Conservation (phyloP, 2,329 filamentous ascomycete species). For the Pseudogymnoascus sp. region DNA sequence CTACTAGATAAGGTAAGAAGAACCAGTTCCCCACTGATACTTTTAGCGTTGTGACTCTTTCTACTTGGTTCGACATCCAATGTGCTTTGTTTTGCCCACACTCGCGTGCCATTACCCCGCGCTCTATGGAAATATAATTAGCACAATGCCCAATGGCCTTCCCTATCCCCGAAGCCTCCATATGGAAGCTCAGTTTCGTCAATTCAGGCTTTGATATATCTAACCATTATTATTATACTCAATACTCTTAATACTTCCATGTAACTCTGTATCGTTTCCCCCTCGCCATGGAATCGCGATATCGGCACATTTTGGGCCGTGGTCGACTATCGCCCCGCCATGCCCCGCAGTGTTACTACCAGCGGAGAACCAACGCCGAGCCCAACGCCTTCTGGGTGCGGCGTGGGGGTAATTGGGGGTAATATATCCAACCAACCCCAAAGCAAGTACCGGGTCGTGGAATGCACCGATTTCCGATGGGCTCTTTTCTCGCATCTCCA, state of each 20-base stretch:
- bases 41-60: not conserved
- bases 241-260: not conserved
- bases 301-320: constrained; percentile 1
- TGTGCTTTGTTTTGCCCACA: not conserved
- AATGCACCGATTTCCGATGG: not conserved
- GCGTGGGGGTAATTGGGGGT: constrained; percentile 7
- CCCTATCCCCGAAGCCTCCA: not conserved
- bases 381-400: not conserved
- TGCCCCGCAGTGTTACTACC: not conserved
- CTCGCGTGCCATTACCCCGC: constrained; percentile 4
- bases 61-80: not conserved
- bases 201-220: not conserved
- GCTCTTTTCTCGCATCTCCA: not conserved
- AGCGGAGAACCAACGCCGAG: not conserved
- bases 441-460: not conserved
- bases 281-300: not conserved
- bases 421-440: not conserved
- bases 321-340: not conserved
- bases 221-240: not conserved
- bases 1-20: not conserved
- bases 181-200: not conserved
- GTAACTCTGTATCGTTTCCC: not conserved
- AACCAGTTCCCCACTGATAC: not conserved
- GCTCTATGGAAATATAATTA: not conserved
- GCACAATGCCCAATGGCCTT: not conserved